Evolutionary conservation across 805 yeast genomes (phyloP).

Genomic region (Starmerella riodocensis): DNA sequence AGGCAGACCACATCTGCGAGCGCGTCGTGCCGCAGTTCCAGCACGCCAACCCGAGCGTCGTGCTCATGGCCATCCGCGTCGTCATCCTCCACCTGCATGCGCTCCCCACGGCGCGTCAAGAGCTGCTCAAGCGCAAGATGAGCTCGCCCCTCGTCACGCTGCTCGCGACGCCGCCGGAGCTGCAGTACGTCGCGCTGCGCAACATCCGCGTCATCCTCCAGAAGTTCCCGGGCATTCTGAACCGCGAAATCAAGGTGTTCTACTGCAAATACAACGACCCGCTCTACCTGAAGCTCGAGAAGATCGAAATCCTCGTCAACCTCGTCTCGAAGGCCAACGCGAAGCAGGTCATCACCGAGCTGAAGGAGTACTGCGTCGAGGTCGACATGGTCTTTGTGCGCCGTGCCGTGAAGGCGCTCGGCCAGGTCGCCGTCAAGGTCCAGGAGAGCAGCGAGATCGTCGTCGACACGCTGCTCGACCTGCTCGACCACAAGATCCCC

Average conservation of each 20-base stretch:
- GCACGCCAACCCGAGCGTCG: constrained; percentile 94
- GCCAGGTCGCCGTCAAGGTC: constrained; percentile 74
- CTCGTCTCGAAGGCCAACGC: constrained; percentile 56
- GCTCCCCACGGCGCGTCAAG: constrained; percentile 27
- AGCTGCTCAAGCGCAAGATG: constrained; percentile 49
- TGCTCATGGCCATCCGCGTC: constrained; percentile 69
- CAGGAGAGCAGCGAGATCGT: constrained; percentile 50
- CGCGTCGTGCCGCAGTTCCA: constrained; percentile 89
- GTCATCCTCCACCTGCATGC: constrained; percentile 47
- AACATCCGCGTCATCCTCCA: constrained; percentile 82
- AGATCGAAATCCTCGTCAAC: constrained; percentile 71
- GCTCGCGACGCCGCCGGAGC: constrained; percentile 80
- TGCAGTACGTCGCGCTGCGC: constrained; percentile 84
- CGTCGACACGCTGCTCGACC: constrained; percentile 50
- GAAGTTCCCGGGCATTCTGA: constrained; percentile 67
- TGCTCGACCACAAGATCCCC: constrained; percentile 45
- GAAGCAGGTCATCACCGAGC: constrained; percentile 53
- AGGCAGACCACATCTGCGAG: constrained; percentile 76
- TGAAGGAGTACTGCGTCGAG: constrained; percentile 80
- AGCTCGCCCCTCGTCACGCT: constrained; percentile 79
- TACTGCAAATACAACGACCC: constrained; percentile 86
- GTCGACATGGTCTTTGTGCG: constrained; percentile 82
- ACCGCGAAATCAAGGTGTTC: constrained; percentile 74
- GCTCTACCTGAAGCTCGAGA: constrained; percentile 87
- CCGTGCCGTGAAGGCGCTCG: constrained; percentile 79